A percentile compares a stretch with the other conserved stretches of the same genome.
phyloP scores from a whole-genome alignment of 345 rosid species.

The Aquilaria malaccensis region DNA sequence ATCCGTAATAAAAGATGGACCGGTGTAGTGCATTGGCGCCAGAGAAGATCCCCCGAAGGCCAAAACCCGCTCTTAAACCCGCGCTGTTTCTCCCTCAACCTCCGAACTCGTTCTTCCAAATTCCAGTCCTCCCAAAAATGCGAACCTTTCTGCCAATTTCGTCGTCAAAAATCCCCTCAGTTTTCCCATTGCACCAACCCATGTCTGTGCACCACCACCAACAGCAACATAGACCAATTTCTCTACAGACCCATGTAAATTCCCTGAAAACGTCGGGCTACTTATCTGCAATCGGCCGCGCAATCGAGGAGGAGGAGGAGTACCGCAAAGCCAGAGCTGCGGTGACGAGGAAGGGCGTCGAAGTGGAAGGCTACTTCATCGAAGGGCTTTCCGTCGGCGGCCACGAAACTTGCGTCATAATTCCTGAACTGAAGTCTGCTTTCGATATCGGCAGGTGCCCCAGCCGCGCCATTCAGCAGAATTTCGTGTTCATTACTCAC shows the following conservation, averaged over 20 bases:
- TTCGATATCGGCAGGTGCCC: constrained; percentile 96
- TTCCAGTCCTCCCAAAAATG: constrained; percentile 22
- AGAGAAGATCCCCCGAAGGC: neutral
- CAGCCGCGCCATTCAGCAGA: constrained; percentile 82
- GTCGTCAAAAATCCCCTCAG: constrained; percentile 28
- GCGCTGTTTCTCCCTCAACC: neutral
- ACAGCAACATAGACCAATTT: constrained; percentile 8
- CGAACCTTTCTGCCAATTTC: constrained; percentile 29
- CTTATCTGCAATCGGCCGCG: constrained; percentile 62
- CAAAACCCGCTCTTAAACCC: constrained; percentile 10
- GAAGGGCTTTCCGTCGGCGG: constrained; percentile 89
- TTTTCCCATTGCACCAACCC: constrained; percentile 31
- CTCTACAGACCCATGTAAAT: constrained; percentile 26
- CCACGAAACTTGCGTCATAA: constrained; percentile 77
- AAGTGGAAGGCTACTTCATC: constrained; percentile 69
- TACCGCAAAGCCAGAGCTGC: constrained; percentile 83
- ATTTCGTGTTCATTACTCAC: constrained; percentile 84
- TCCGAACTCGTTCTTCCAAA: neutral
- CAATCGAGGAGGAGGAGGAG: constrained; percentile 83
- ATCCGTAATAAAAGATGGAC: too few relatives aligned
- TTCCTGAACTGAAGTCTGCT: constrained; percentile 89
- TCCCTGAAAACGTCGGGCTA: constrained; percentile 39
- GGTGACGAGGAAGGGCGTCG: constrained; percentile 56
- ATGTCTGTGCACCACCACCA: constrained; percentile 9
- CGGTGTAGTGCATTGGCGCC: too few relatives aligned